phyloP scores from a whole-genome alignment of 2,329 filamentous ascomycete genomes.

The Penicillium sp. region DNA sequence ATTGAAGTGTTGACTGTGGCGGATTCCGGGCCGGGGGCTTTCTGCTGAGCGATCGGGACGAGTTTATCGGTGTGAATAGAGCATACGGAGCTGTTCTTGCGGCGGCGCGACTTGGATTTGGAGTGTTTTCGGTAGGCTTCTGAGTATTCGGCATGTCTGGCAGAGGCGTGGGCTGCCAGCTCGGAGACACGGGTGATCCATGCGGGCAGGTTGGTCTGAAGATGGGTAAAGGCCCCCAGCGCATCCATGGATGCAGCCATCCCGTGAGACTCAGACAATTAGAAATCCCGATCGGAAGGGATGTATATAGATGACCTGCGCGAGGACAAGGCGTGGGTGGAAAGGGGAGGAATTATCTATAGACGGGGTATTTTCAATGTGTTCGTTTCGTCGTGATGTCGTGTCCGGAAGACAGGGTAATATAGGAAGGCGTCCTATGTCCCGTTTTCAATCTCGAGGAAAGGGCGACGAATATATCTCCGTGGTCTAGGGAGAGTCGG shows the following conservation, averaged over 20 bases:
- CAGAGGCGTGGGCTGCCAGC: slow-evolving; percentile 40
- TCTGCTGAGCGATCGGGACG: slow-evolving; percentile 18
- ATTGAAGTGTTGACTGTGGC: neutral
- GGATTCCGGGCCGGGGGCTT: slow-evolving; percentile 13
- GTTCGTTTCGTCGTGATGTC: slow-evolving; percentile 2
- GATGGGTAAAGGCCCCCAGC: slow-evolving; percentile 45
- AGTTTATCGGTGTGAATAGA: slow-evolving; percentile 40
- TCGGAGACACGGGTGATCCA: slow-evolving; percentile 47
- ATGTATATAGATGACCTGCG: neutral
- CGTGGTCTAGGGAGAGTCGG: neutral
- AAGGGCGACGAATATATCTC: neutral
- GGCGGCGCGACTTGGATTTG: slow-evolving; percentile 31
- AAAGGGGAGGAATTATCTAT: neutral
- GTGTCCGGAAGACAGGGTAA: neutral
- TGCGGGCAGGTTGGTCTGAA: slow-evolving; percentile 45
- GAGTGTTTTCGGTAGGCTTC: slow-evolving; percentile 43
- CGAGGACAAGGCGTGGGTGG: neutral
- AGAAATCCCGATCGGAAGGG: neutral
- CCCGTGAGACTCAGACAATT: neutral
- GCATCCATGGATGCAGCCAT: slow-evolving; percentile 38
- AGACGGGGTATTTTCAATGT: neutral
- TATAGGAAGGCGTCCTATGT: neutral
- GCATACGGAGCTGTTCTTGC: slow-evolving; percentile 44
- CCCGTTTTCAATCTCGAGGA: neutral
- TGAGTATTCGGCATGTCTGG: slow-evolving; percentile 44